These are phyloP conservation scores for Argentina anserina DNA, from an alignment of 306 rosid genomes.

Conservation along the genomic window DNA sequence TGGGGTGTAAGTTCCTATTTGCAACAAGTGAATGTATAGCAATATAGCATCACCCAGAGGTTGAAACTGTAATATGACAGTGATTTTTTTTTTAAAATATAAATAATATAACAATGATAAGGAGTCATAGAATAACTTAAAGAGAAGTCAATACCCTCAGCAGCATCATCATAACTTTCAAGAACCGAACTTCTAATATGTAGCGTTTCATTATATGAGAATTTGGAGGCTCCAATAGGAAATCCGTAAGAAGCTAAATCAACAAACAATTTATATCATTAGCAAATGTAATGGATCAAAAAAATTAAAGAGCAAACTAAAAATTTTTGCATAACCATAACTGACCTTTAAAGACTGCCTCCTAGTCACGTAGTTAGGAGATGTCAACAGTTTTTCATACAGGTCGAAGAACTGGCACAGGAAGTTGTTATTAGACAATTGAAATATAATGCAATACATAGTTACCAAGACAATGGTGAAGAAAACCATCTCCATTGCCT, in stretches of 20 bases:
- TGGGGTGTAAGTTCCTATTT: too few relatives aligned
- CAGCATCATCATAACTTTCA: constrained; percentile 88
- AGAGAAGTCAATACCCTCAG: constrained; percentile 56
- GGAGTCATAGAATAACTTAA: background rate
- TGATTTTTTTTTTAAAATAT: too few relatives aligned
- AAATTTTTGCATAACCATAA: constrained; percentile 22
- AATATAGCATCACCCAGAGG: constrained; percentile 5
- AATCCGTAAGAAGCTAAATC: constrained; percentile 84
- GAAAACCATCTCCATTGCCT: constrained; percentile 23
- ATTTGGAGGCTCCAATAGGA: constrained; percentile 84
- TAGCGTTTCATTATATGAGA: constrained; percentile 87
- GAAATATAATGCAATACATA: constrained; percentile 21
- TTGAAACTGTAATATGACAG: constrained; percentile 20
- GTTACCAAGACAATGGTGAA: constrained; percentile 17
- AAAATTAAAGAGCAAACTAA: constrained; percentile 9
- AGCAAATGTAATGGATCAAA: constrained; percentile 19
- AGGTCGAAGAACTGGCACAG: constrained; percentile 76
- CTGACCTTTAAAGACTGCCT: constrained; percentile 94
- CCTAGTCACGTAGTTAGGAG: constrained; percentile 93
- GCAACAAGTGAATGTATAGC: background rate
- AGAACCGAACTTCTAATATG: constrained; percentile 73
- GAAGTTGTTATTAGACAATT: constrained; percentile 37
- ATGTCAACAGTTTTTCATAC: constrained; percentile 76
- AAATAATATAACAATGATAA: background rate
- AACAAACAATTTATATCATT: constrained; percentile 21